Evolutionary conservation across 2,329 filamentous ascomycete genomes (phyloP).

Genomic region (Exophiala aquamarina): DNA sequence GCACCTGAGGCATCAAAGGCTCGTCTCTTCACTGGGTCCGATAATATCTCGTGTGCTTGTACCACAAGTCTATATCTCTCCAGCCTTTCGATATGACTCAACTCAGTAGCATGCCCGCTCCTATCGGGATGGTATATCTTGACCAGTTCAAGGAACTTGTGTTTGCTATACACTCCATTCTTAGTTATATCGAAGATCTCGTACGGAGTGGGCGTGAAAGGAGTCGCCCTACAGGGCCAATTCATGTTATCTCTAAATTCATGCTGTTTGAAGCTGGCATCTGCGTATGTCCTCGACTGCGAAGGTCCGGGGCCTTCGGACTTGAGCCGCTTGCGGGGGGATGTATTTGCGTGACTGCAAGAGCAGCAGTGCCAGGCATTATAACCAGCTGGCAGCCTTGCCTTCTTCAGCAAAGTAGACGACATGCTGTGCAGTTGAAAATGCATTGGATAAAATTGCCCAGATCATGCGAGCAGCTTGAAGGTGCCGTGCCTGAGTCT

Average conservation of each 20-base stretch:
- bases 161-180: slow-evolving; percentile 73
- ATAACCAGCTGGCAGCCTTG: slow-evolving; percentile 39
- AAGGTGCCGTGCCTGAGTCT: no score
- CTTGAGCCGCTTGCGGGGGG: slow-evolving; percentile 23
- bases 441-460: no score
- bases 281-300: slow-evolving; percentile 37
- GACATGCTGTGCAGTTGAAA: slow-evolving; percentile 7
- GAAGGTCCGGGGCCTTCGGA: slow-evolving; percentile 8
- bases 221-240: slow-evolving; percentile 24
- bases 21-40: slow-evolving; percentile 72
- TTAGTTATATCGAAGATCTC: slow-evolving; percentile 72
- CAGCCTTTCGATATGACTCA: slow-evolving; percentile 54
- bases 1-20: slow-evolving; percentile 80
- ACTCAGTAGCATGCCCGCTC: slow-evolving; percentile 34
- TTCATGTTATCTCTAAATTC: slow-evolving; percentile 29
- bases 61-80: slow-evolving; percentile 89
- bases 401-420: slow-evolving; percentile 46
- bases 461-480: no score
- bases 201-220: slow-evolving; percentile 71
- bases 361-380: slow-evolving; percentile 37
- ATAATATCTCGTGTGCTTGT: slow-evolving; percentile 83
- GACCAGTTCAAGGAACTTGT: slow-evolving; percentile 83
- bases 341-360: slow-evolving; percentile 31
- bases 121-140: slow-evolving; percentile 94
- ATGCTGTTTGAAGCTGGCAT: slow-evolving; percentile 31